Evolutionary conservation across 2,329 filamentous ascomycete species (phyloP), one percentile per base, ranked within the genome.

Genomic region (Xylaria arbuscula): DNA sequence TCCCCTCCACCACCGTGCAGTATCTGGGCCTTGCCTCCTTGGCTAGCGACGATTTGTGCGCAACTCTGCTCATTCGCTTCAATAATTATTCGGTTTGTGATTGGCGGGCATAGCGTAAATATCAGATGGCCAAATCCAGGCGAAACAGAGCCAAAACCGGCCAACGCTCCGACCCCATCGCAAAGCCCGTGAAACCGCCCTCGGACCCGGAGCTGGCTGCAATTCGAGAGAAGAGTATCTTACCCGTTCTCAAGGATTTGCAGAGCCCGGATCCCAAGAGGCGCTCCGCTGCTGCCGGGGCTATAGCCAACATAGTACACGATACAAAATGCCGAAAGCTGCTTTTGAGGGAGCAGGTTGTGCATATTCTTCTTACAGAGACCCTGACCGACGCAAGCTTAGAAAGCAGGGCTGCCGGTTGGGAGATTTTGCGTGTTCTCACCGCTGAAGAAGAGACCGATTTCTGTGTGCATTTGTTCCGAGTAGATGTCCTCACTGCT

Each of bases 361-460:
- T 92, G 51, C 85, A 85, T 72, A 86, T 87, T 61, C 77, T 92
- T 51, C 83, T 92, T 68, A 88, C 85, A 38, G 87, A 91, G 81
- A 90, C 88, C 36, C 79, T 92, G 64, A 89, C 88, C 28, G 89
- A 92, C 75, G 81, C 85, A 45, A 87, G 84, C 66, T 81, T 90
- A 61, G 89, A 91, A 78, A 88, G 88, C 73, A 84, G 87, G 56
- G 87, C 88, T 51, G 87, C 89, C 22, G 90, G 88, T n/a, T 92
- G 90, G 90, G 86, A 87, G 13, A 89, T 91, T 71, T 80, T 92
- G 61, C 84, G 86, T 71, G 84, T 88, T 50, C 81, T 92, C 62
- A 87, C 86, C 1, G 81, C 87, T 70, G 86, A 90, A 74, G 90
- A 92, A 76, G 89, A 90, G 72, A 81, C 86, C 13, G 89, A 91